Evolutionary conservation across 306 rosid species (phyloP).

Genomic region (Fragaria vesca): DNA sequence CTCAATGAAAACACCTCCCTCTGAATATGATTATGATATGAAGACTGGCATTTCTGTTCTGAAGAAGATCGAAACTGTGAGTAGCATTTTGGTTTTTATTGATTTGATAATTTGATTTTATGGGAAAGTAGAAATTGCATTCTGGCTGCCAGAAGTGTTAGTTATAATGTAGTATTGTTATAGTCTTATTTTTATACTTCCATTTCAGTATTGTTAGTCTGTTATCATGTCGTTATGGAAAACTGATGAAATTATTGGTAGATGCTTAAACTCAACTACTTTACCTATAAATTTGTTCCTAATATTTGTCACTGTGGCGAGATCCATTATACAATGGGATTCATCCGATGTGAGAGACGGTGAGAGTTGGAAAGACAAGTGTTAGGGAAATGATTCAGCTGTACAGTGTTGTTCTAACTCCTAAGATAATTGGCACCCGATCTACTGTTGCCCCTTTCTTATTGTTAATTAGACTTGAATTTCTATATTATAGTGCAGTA

Average conservation of each 20-base stretch:
- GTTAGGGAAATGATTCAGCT: not conserved
- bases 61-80: constrained; percentile 79
- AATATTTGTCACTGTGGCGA: constrained; percentile 8
- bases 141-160: not conserved
- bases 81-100: constrained; percentile 32
- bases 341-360: not conserved
- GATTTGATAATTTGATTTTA: not conserved
- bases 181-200: not conserved
- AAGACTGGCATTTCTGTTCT: constrained; percentile 55
- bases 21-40: constrained; percentile 93
- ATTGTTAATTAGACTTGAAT: not conserved
- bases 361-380: not conserved
- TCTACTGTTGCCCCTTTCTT: not conserved
- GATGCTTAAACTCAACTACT: not conserved
- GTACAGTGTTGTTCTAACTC: not conserved
- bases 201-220: not conserved
- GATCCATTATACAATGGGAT: not conserved
- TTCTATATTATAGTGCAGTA: constrained; percentile 8
- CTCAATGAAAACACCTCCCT: constrained; percentile 79
- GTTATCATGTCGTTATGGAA: not conserved
- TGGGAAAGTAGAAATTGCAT: not conserved
- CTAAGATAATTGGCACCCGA: not conserved
- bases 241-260: not conserved
- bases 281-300: not conserved
- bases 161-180: not conserved